Evolutionary conservation across 768 basidiomycete species (phyloP).

Genomic region (Amanita rubescens): DNA sequence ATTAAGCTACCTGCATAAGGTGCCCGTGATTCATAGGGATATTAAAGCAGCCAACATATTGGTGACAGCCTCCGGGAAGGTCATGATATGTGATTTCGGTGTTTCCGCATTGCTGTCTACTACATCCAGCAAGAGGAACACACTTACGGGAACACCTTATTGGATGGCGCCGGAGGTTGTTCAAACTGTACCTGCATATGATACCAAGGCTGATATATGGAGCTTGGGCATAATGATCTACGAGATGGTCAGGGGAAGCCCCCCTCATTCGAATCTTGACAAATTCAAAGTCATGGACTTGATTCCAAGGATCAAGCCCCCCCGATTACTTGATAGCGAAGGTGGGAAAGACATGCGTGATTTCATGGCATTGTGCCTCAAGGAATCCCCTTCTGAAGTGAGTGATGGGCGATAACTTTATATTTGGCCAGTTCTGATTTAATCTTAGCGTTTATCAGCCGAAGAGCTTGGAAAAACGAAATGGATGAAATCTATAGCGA

Average conservation of each 20-base stretch:
- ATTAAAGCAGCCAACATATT: conserved; percentile 98
- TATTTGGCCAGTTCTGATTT: conserved; percentile 3
- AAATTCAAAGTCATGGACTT: conserved; percentile 83
- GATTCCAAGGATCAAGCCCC: conserved; percentile 80
- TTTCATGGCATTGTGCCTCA: conserved; percentile 77
- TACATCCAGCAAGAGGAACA: conserved; percentile 86
- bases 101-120: conserved; percentile 89
- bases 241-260: conserved; percentile 95
- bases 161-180: conserved; percentile 99
- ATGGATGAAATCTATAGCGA: conserved; percentile 80
- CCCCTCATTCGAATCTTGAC: conserved; percentile 86
- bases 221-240: conserved; percentile 93
- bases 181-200: conserved; percentile 81
- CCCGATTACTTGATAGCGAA: conserved; percentile 67
- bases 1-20: conserved; percentile 85
- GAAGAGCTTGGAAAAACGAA: conserved; percentile 84
- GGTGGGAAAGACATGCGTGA: conserved; percentile 84
- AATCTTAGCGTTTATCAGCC: conserved; percentile 67
- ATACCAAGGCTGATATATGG: conserved; percentile 98
- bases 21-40: conserved; percentile 93
- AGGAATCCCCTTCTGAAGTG: conserved; percentile 76
- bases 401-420: conserved; percentile 14
- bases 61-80: conserved; percentile 79
- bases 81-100: conserved; percentile 97
- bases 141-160: conserved; percentile 94